Evolutionary conservation across 768 basidiomycete species (phyloP).

Genomic region (Kwoniella dejecticola): DNA sequence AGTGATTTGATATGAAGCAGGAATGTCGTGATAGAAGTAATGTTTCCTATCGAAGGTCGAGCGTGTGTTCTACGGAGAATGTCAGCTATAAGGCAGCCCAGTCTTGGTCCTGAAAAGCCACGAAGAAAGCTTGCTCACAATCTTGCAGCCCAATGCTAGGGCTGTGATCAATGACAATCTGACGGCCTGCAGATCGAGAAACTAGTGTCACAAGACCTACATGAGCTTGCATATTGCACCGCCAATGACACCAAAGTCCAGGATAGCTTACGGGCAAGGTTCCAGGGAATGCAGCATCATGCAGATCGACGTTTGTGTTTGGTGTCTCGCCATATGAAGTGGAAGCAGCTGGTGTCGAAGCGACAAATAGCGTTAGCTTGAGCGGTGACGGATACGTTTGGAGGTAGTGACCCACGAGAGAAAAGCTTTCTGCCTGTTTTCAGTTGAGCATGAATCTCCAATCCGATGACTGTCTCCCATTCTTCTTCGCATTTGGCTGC

Average conservation of each 20-base stretch:
- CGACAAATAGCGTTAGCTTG: neutral
- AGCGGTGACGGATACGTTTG: neutral
- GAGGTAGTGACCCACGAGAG: slow-evolving; percentile 61
- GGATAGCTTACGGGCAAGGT: slow-evolving; percentile 75
- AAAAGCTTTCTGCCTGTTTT: slow-evolving; percentile 86
- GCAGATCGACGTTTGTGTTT: slow-evolving; percentile 72
- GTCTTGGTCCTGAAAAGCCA: neutral
- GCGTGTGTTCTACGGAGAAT: slow-evolving; percentile 61
- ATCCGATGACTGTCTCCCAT: slow-evolving; percentile 87
- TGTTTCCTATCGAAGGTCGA: slow-evolving; percentile 96
- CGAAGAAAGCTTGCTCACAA: slow-evolving; percentile 37
- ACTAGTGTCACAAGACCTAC: slow-evolving; percentile 63
- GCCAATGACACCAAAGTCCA: neutral
- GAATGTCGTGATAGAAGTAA: slow-evolving; percentile 95
- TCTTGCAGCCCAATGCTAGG: slow-evolving; percentile 64
- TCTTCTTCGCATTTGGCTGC: slow-evolving; percentile 54
- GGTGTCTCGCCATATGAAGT: slow-evolving; percentile 61
- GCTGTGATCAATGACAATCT: slow-evolving; percentile 79
- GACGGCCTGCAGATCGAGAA: slow-evolving; percentile 59
- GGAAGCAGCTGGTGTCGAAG: slow-evolving; percentile 14
- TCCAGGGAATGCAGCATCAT: slow-evolving; percentile 91
- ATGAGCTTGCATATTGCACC: slow-evolving; percentile 2
- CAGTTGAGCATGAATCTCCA: slow-evolving; percentile 95
- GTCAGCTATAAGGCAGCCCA: slow-evolving; percentile 53
- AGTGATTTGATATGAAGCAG: slow-evolving; percentile 94